A percentile compares a stretch with the other conserved stretches of the same genome.
Conservation (phyloP, 306 rosid genomes). For the Urtica urens region DNA sequence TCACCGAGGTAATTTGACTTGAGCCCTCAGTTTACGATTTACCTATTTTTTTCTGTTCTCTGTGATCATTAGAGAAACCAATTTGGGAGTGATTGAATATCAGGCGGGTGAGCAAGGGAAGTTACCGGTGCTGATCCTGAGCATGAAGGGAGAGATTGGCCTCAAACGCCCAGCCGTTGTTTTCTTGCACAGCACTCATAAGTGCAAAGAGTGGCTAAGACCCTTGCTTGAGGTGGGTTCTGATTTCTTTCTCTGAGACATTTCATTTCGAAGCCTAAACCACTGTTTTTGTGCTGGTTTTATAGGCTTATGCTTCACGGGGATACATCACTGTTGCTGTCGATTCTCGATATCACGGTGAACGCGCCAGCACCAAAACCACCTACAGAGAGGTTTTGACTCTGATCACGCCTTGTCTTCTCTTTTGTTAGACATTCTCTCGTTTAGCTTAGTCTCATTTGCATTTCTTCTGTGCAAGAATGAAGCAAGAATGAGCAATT, state of each 20-base stretch:
- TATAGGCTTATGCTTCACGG: slow-evolving; percentile 85
- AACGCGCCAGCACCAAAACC: slow-evolving; percentile 57
- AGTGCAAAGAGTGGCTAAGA: slow-evolving; percentile 57
- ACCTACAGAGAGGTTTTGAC: slow-evolving; percentile 43
- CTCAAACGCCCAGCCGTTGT: slow-evolving; percentile 62
- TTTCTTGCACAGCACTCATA: slow-evolving; percentile 57
- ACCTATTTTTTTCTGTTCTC: neutral
- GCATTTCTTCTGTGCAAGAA: too few species aligned
- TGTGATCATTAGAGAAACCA: neutral
- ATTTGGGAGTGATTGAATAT: neutral
- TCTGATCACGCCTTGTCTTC: too few species aligned
- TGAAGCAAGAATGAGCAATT: slow-evolving; percentile 1
- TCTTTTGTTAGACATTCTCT: too few species aligned
- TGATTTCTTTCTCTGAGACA: neutral
- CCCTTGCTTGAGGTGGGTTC: slow-evolving; percentile 66
- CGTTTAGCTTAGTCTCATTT: too few species aligned
- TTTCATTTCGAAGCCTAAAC: neutral
- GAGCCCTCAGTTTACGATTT: too few species aligned
- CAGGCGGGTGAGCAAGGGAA: slow-evolving; percentile 92
- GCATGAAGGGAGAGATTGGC: slow-evolving; percentile 43
- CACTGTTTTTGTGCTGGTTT: neutral
- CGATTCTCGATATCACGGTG: slow-evolving; percentile 95
- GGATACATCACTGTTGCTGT: slow-evolving; percentile 66
- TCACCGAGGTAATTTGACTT: slow-evolving; percentile 80
- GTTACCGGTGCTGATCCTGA: slow-evolving; percentile 63